Base-by-base conservation (phyloP, 2,329 filamentous ascomycete genomes). In the Aspergillus fumigatus region DNA sequence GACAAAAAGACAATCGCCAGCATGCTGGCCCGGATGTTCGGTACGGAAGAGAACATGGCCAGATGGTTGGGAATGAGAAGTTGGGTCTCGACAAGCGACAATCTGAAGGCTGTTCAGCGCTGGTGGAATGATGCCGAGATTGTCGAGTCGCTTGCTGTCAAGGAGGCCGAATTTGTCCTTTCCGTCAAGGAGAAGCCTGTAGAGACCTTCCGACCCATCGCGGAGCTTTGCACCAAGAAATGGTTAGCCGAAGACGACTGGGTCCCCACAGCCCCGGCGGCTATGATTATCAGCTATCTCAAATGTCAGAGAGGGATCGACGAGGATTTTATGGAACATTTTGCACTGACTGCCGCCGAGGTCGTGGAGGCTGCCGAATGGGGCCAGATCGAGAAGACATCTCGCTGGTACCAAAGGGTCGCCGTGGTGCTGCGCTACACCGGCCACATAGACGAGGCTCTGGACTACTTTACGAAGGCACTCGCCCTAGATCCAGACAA, bases 321-420 rank as follows among this genome's bases (percentile, higher is more conserved):
- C 10, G 23, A 40, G 5, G 14, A 52, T 23, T 41, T 45, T 14
- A 3, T 27, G 1, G 21, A 29, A 2, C 10, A 1, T 1, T 53
- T 48, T 25, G 14, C 48, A 11, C 21, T 43, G 3, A 52, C 48
- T 1, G 25, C 53, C 1, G 51, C 50, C 1, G 55, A 59, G 17
- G n/a, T 59, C 3, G 48, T 58, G 17, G 49, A 53, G 6, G 58
- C 55, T 3, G 55, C 58, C 0, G 55, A 53, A 26, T 57, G 45
- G 11, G 52, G 40, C 17, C 52, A 26, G 5, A 25, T 32, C 1
- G 52, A 57, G 27, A 57, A 53, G 38, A 49, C 25, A 10, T 23
- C 14, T 1, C 40, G 19, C 0, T 59, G 58, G 58, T 49, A 55
- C 50, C 55, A 50, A 11, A 47, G 55, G 3, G 41, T 27, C 21